Percentiles rank a stretch among this genome's conserved stretches.
These are phyloP conservation scores for Amanita exitialis DNA, from an alignment of 768 basidiomycete species.

Conservation along the genomic window DNA sequence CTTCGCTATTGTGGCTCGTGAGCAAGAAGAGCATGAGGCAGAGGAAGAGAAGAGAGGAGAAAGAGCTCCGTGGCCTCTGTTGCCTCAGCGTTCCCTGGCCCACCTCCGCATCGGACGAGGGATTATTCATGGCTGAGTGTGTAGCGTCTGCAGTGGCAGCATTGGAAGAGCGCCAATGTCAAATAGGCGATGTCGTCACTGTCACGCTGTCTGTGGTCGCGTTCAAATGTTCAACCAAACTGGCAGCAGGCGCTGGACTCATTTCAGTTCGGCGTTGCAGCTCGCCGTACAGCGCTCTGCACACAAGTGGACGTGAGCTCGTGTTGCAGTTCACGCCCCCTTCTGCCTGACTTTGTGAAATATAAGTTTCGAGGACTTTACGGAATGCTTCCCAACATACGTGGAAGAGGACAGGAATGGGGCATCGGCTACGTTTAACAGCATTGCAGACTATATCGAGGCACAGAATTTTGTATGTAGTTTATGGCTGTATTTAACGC, in stretches of 20 bases:
- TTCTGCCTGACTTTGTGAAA: background rate
- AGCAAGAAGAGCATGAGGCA: conserved; percentile 71
- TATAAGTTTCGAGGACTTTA: conserved; percentile 43
- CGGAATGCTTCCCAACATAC: conserved; percentile 58
- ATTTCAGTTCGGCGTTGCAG: conserved; percentile 47
- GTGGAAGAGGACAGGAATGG: conserved; percentile 59
- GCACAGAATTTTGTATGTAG: conserved; percentile 40
- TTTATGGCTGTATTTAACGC: conserved; percentile 6
- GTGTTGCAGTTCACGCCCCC: background rate
- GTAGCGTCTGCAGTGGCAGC: conserved; percentile 9
- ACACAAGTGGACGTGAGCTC: conserved; percentile 49
- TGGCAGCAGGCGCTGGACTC: conserved; percentile 45
- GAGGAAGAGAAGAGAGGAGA: conserved; percentile 68
- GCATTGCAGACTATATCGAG: conserved; percentile 65
- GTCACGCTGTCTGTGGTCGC: background rate
- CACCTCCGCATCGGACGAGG: conserved; percentile 28
- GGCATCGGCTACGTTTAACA: conserved; percentile 49
- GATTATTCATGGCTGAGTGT: conserved; percentile 14
- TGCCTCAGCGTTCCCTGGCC: conserved; percentile 19
- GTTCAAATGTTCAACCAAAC: conserved; percentile 35
- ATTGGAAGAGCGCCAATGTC: background rate
- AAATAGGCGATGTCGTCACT: background rate
- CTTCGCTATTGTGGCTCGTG: conserved; percentile 64
- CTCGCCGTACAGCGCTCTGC: conserved; percentile 45
- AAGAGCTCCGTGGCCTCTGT: conserved; percentile 40